A percentile compares a stretch with the other conserved stretches of the same genome.
Conservation (phyloP, 2,329 filamentous ascomycete genomes). For the Botrytis deweyae region DNA sequence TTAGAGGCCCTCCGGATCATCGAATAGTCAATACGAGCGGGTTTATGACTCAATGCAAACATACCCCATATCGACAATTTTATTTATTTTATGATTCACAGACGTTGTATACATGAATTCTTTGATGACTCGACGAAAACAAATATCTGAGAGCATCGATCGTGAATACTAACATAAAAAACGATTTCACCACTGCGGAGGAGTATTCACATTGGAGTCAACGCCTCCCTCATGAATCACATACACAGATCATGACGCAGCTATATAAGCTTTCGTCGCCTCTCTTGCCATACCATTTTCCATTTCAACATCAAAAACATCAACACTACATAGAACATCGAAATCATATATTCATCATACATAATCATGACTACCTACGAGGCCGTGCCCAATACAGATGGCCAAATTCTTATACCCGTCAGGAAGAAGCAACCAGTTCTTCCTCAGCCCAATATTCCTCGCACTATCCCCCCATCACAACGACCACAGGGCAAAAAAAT, state of each 20-base stretch:
- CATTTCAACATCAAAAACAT: neutral
- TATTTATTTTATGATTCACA: neutral
- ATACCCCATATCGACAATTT: neutral
- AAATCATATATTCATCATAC: neutral
- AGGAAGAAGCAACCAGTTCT: neutral
- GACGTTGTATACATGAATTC: neutral
- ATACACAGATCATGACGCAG: neutral
- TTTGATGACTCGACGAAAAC: neutral
- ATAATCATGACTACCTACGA: slow-evolving; percentile 5
- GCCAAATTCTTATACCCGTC: slow-evolving; percentile 1
- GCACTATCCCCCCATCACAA: neutral
- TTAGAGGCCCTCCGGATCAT: neutral
- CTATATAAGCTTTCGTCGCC: neutral
- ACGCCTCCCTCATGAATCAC: neutral
- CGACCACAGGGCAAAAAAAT: neutral
- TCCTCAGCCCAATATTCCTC: neutral
- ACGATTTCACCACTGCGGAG: too few relatives aligned
- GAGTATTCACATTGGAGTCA: neutral
- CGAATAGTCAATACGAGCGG: neutral
- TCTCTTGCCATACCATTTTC: neutral
- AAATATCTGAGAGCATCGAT: neutral
- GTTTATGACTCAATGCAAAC: neutral
- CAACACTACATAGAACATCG: neutral
- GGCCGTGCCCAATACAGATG: slow-evolving; percentile 7
- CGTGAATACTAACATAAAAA: neutral